Evolutionary conservation across 768 basidiomycete genomes (phyloP), one percentile per base, ranked within the genome.

Genomic region (Russula vinacea): DNA sequence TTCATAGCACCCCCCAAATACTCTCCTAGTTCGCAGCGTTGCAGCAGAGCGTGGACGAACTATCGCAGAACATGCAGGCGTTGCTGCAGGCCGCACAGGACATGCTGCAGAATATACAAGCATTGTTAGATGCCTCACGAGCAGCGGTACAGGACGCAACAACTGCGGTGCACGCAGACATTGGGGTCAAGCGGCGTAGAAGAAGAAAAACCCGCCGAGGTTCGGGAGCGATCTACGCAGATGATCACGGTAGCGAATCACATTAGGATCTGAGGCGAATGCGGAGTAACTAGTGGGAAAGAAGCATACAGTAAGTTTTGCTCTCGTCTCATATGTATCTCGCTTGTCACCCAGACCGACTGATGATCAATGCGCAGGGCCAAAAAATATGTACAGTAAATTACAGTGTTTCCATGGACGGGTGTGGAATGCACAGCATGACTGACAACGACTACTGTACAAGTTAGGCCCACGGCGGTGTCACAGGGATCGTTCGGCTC

Each of bases 1-100:
- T 22, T 33, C 45, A 35, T 24, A 11, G 19, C 45, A 3, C 14
- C 19, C 17, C 19, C 22, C 42, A 17, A 40, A 32, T 42, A 40
- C 3, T 22, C 62, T 67, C 37, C 64, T 71, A 32, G 69, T 68
- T 29, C 42, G 54, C 47, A 61, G 62, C 52, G 64, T 62, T 32
- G 39, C 64, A 26, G 24, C 67, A 37, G 66, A 59, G 49, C 61
- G 67, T 52, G 61, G 68, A n/a, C 39, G 61, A 47, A 58, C 61
- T 44, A 58, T 62, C 61, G 62, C 52, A 56, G 39, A 33, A 17
- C 5, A 32, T 62, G 47, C 62, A 62, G 26, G 62, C 33, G 8
- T 11, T 56, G 47, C 47, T 56, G 37, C 55, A 56, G 45, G 16
- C 19, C 26, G 47, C 49, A 22, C 61, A 62, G 37, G 61, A 56